Base-by-base conservation (phyloP, 495 filamentous ascomycete genomes). In the Antarctomyces pellizariae region DNA sequence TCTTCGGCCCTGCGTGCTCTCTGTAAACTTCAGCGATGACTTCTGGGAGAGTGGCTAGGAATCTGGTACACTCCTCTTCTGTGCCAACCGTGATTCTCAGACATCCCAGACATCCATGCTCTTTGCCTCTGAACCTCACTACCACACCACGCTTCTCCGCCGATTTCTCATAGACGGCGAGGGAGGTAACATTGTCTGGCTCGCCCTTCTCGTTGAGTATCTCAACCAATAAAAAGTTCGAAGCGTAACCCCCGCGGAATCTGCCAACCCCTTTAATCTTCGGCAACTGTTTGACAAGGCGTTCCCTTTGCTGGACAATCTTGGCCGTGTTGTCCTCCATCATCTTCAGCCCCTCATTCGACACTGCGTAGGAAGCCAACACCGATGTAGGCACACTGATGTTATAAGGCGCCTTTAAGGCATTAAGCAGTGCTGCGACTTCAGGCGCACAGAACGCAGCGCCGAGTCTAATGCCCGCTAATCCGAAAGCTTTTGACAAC, bases 341-440 rank as follows among this genome's bases (percentile, higher is more conserved):
- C 8, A 72, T 62, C 0, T 55, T 52, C 34, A 92, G 42, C 21
- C 78, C 76, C 19, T 51, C 45, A 0, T 55, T 44, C 1, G 60
- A 53, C 14, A 95, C 49, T 1, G 83, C 82, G 6, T 69, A 64
- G 7, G 49, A 60, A 9, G 80, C 86, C 2, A 97, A 54, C n/a
- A 67, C 69, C 32, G 67, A 75, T 1, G 86, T 92, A 0, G 76
- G 77, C 36, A 65, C 77, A 17, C 76, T 71, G 39, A 95, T 68
- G 45, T 90, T 93, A 48, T 97, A 97, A 5, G 86, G 86, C 3
- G 89, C 89, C 49, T 95, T 95, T 25, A 97, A 52, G 36, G 57
- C 76, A 48, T 97, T 97, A 8, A 95, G 58, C 11, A 97, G 49
- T 6, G 45, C 36, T 6, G 74, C 71, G 29, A 80, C 62, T 2